Evolutionary conservation across 2,329 filamentous ascomycete species (phyloP), one percentile per base, ranked within the genome.

Genomic region (Didymosphaeria variabile): DNA sequence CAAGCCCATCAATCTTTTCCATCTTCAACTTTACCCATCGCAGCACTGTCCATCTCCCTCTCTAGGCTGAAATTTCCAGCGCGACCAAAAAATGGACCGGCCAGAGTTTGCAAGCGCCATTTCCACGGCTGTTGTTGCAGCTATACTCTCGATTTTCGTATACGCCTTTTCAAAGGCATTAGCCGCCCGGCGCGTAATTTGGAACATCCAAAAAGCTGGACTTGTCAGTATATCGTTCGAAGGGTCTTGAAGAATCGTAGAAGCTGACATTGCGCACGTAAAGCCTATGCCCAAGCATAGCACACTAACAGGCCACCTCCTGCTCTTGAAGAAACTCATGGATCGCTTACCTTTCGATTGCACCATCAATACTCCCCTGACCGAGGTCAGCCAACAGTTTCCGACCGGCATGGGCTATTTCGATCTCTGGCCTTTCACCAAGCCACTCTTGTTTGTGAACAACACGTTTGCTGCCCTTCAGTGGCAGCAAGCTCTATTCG

Each of bases 351-450:
- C 38, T 40, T 19, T 19, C 38, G 38, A 40, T 40, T 40, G 38
- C 38, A 40, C 38, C 4, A 40, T 40, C 17, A 40, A 40, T 13
- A 40, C 17, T 17, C 38, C 38, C 17, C 8, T 40, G 38, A 40
- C 38, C 38, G 15, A 40, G 17, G 38, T 40, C 38, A 40, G 8
- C 17, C 13, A 40, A 40, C 38, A 40, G 17, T 40, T 40, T 40
- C 38, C 38, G 13, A 40, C 38, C 38, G 38, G 51, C 31, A 40
- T 40, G 38, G 38, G 38, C 40, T 66, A 62, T 19, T 34, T 67
- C n/a, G 63, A 70, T 49, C 44, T 67, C 6, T 71, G 64, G 68
- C 68, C 67, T 3, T 62, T 71, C 13, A 56, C 32, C 2, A 59
- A 50, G 8, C 63, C 66, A 7, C 31, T 67, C 8, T 36, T 70